Base-by-base conservation (phyloP, 2,329 filamentous ascomycete species). In the Stagonosporopsis cucurbitacearum region DNA sequence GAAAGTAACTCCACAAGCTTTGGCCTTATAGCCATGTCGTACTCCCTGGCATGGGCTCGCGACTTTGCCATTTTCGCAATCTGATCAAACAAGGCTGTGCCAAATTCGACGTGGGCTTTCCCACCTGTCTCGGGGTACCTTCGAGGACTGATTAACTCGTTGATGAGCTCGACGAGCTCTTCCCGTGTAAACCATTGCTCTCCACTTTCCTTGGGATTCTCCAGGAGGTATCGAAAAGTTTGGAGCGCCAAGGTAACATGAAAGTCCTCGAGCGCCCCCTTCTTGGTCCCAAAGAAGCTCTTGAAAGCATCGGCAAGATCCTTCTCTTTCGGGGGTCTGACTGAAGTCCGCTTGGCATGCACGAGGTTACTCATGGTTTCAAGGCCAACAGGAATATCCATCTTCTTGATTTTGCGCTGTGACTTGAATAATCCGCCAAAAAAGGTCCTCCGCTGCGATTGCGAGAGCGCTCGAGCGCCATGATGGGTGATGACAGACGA, bases 381-480 rank as follows among this genome's bases (percentile, higher is more conserved):
- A 67, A 92, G 84, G 49, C 92, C 92, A 0, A 86, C 89, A 67
- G 87, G 89, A 57, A 87, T 79, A 65, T 87, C 82, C 46, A 87
- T 80, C 20, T 85, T 80, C 71, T 86, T 88, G 39, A 87, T 75
- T 55, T 72, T 73, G 50, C 85, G 81, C 17, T 86, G 82, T 9
- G 85, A 78, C 65, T 86, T 86, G 62, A 90, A 85, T 59, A 90
- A 84, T 42, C 92, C 78, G 23, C 82, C 82, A 65, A 92, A 82
- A 54, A 93, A 86, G 3, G 82, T 82, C 59, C 87, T 79, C 44
- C 79, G 76, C 60, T 82, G 79, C 6, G 72, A 49, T 15, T 60
- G 60, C 3, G 63, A 46, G 0, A 65, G 45, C 13, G 56, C 20
- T 25, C 53, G 62, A 35, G 58, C 25, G 58, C 61, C 69, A 70